Percentiles rank a stretch among this genome's conserved stretches.
Conservation (phyloP, 768 basidiomycete species). For the Amanita thiersii region DNA sequence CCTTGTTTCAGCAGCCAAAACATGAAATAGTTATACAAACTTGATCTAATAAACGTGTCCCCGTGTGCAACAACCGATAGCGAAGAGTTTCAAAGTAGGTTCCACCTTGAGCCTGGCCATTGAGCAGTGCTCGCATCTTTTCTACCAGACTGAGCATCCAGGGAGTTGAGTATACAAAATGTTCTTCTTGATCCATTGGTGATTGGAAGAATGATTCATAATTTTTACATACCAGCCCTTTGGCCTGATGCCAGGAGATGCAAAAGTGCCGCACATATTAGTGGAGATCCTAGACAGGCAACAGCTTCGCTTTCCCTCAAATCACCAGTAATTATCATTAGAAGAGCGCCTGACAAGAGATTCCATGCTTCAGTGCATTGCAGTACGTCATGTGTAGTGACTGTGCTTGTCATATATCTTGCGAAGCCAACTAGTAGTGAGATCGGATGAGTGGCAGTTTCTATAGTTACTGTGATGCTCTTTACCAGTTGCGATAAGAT, state of each 20-base stretch:
- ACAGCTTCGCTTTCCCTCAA: slow-evolving; percentile 43
- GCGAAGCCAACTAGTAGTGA: slow-evolving; percentile 35
- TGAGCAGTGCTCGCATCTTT: slow-evolving; percentile 24
- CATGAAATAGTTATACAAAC: no score
- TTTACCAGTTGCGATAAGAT: slow-evolving; percentile 2
- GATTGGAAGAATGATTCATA: neutral
- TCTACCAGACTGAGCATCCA: slow-evolving; percentile 41
- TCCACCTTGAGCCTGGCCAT: neutral
- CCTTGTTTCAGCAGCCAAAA: no score
- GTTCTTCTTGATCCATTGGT: slow-evolving; percentile 11
- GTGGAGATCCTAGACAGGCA: slow-evolving; percentile 38
- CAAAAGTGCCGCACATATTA: slow-evolving; percentile 41
- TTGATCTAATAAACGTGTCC: neutral
- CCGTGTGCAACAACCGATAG: neutral
- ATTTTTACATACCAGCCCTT: slow-evolving; percentile 17
- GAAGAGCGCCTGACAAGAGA: slow-evolving; percentile 39
- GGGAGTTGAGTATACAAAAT: slow-evolving; percentile 30
- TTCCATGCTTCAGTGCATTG: slow-evolving; percentile 45
- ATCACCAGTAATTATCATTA: slow-evolving; percentile 38
- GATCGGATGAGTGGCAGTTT: neutral
- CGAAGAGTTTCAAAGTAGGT: neutral
- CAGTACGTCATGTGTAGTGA: slow-evolving; percentile 23
- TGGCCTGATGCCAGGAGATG: slow-evolving; percentile 24
- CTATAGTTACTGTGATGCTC: neutral
- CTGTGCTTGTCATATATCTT: slow-evolving; percentile 27